Base-by-base conservation (phyloP, 2,329 filamentous ascomycete genomes). In the Rachicladosporium sp. region DNA sequence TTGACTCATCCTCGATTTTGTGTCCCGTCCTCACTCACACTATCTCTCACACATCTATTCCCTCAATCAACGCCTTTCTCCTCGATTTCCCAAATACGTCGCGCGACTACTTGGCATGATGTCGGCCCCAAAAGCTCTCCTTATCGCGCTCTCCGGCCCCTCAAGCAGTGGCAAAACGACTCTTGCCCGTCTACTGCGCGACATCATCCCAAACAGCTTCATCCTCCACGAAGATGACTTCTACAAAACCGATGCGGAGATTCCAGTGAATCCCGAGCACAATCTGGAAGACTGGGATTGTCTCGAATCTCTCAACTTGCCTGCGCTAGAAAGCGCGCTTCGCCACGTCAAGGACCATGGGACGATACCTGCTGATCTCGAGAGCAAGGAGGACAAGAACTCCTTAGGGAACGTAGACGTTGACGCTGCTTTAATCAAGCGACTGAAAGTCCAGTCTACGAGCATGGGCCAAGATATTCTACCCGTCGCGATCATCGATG, bases 201-300 rank as follows among this genome's bases (percentile, higher is more conserved):
- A 84, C 56, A 79, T 93, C 48, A 87, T 95, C 53, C 50, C 61
- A 15, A 68, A 71, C 49, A 71, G 78, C 10, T 89, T 87, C 55
- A 83, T 96, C 54, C 71, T 98, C 13, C 91, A 98, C 59, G 78
- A 94, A 59, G 91, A 98, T 65, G 91, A 98, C 62, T 98, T 96
- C 59, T 98, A 94, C 66, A 78, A 77, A 48, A 69, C 82, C 1
- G 89, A 96, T 57, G 64, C 72, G 23, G 72, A 86, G 73, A 74
- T 74, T 31, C 63, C 68, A 2, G 56, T 71, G 10, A 50, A 60
- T 37, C 12, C 10, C 2, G 35, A 32, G 10, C 45, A 52, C 13
- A 76, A 71, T 10, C 65, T 94, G 9, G 68, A 82, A 47, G 88
- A 98, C 64, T 96, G 91, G 89, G 91, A 98, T 61, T 94, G 88